Base-by-base conservation (phyloP, 306 rosid genomes). In the Ceratonia siliqua region DNA sequence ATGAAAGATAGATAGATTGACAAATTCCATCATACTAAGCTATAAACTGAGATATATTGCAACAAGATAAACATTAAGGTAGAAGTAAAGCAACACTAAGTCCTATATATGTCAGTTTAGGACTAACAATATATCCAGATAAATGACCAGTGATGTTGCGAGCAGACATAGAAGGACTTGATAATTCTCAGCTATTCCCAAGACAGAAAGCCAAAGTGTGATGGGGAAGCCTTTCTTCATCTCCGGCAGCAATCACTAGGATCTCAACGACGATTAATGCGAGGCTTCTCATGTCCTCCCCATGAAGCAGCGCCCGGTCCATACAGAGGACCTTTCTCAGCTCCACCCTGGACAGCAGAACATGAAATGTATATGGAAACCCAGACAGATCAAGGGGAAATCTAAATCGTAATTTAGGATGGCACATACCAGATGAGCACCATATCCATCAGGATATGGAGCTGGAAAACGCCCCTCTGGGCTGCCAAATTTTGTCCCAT, bases 381-480 rank as follows among this genome's bases (percentile, higher is more conserved):
- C 36, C 49, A 76, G 42, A 49, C 33, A 49, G 30, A 56, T 21
- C 20, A 64, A 72, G 45, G 24, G 48, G 21, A 62, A 46, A 35
- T 72, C 14, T 52, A 65, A 72, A 62, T 28, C 49, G 21, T 65
- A 52, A 62, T 55, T 53, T 46, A 59, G 80, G 65, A 67, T 32
- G 56, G 41, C 30, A 75, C 89, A 59, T 87, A 92, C 98, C 91
- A 82, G 41, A 81, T 85, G 96, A 77, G 72, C 57, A 15, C 94
- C 89, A 87, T 92, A 88, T 75, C 84, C 86, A 83, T 90, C 96
- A 43, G 87, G 82, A 63, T 87, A 92, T 58, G 89, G 85, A 69
- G 90, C 58, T 33, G 89, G 83, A 72, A 76, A 90, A 65, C 75
- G 75, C 7, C 89, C 83, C 22, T 90, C 89, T 46, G 92, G 73